Percentiles rank a stretch among this genome's conserved stretches.
These are phyloP conservation scores for Ochetophila trinervis DNA, from an alignment of 306 rosid genomes.

Conservation along the genomic window DNA sequence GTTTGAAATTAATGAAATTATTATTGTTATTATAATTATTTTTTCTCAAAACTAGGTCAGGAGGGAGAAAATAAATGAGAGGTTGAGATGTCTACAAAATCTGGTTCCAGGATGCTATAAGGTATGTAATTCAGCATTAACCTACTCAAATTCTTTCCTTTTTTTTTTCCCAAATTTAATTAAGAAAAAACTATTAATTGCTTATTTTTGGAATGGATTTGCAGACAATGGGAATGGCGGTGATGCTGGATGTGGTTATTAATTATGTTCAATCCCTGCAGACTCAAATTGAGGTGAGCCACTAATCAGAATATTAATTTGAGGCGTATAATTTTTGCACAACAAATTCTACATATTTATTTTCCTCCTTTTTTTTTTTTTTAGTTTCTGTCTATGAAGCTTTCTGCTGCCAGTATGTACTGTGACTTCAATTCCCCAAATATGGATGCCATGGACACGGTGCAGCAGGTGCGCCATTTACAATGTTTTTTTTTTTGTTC, in stretches of 20 bases:
- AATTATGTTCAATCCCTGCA: slow-evolving; percentile 62
- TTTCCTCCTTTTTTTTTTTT: background rate
- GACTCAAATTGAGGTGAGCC: slow-evolving; percentile 53
- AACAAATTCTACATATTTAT: background rate
- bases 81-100: slow-evolving; percentile 51
- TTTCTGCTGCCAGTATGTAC: slow-evolving; percentile 55
- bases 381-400: slow-evolving; percentile 65
- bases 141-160: background rate
- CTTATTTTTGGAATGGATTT: background rate
- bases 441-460: slow-evolving; percentile 26
- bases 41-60: slow-evolving; percentile 32
- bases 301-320: background rate
- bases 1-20: too few relatives aligned
- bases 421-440: slow-evolving; percentile 36
- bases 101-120: slow-evolving; percentile 68
- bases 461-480: slow-evolving; percentile 39
- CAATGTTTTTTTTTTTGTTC: background rate
- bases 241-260: slow-evolving; percentile 67
- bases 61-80: slow-evolving; percentile 61
- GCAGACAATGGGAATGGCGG: slow-evolving; percentile 78
- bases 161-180: background rate
- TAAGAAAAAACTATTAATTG: background rate
- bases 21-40: too few relatives aligned
- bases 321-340: too few relatives aligned
- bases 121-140: slow-evolving; percentile 22